A percentile compares a stretch with the other conserved stretches of the same genome.
Conservation (phyloP, 306 rosid species). For the Pyrus betulifolia region DNA sequence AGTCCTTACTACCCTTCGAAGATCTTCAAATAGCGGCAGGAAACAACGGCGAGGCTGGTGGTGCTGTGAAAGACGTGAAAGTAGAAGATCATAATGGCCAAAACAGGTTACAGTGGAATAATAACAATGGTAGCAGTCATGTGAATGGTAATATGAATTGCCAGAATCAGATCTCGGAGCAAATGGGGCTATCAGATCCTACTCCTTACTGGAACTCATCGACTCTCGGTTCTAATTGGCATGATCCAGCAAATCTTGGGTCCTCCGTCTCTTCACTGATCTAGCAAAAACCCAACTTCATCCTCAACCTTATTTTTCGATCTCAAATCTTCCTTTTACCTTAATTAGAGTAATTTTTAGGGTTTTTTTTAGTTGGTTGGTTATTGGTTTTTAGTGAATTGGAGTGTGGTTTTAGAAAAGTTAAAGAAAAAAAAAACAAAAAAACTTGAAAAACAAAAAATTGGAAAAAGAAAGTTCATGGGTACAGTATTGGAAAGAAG, state of each 20-base stretch:
- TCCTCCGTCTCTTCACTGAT: slow-evolving; percentile 71
- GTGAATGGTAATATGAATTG: not conserved
- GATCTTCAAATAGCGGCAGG: slow-evolving; percentile 27
- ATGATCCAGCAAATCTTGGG: slow-evolving; percentile 30
- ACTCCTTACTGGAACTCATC: slow-evolving; percentile 63
- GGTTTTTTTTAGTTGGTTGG: slow-evolving; percentile 9
- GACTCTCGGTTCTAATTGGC: slow-evolving; percentile 43
- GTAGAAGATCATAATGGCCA: slow-evolving; percentile 34
- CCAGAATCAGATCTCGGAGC: slow-evolving; percentile 46
- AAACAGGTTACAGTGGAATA: slow-evolving; percentile 40
- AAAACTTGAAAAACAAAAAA: no score
- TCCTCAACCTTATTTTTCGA: not conserved
- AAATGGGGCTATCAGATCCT: slow-evolving; percentile 53
- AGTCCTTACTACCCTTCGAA: slow-evolving; percentile 38
- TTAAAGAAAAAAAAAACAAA: slow-evolving; percentile 1
- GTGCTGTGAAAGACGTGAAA: slow-evolving; percentile 48
- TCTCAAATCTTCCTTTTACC: not conserved
- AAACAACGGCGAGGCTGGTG: not conserved
- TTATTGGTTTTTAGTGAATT: slow-evolving; percentile 9
- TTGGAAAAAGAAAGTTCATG: not conserved
- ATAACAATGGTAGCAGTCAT: slow-evolving; percentile 1
- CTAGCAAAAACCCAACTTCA: slow-evolving; percentile 24
- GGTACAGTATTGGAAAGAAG: slow-evolving; percentile 11
- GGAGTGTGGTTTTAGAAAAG: slow-evolving; percentile 6
- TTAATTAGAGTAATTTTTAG: slow-evolving; percentile 7